Evolutionary conservation across 768 basidiomycete species (phyloP).

Genomic region (Naganishia friedmannii): DNA sequence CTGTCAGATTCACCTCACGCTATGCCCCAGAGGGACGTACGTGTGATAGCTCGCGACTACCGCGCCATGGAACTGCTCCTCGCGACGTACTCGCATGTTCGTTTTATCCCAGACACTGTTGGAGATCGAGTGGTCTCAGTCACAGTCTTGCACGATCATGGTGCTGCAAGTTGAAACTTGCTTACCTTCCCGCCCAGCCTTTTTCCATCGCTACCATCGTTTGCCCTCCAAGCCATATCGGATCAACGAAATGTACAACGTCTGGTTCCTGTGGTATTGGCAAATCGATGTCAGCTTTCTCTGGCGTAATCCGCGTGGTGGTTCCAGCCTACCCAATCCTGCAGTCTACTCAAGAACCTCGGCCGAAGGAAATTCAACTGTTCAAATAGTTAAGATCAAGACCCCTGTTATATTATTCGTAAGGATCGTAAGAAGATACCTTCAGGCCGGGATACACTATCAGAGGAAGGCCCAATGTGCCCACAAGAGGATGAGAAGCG

Average conservation of each 20-base stretch:
- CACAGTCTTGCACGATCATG: too few relatives aligned
- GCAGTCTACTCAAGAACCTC: constrained; percentile 51
- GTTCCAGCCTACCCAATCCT: constrained; percentile 39
- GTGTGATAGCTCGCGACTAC: constrained; percentile 55
- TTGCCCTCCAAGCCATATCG: constrained; percentile 57
- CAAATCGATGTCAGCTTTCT: background rate
- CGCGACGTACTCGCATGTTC: constrained; percentile 42
- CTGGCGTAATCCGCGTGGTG: constrained; percentile 28
- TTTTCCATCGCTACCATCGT: constrained; percentile 53
- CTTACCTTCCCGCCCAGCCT: constrained; percentile 49
- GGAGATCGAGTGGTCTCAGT: background rate
- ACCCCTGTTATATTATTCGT: too few relatives aligned
- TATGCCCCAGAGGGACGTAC: constrained; percentile 34
- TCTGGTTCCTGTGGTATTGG: constrained; percentile 49
- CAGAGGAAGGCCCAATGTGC: constrained; percentile 54
- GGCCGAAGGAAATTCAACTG: constrained; percentile 55
- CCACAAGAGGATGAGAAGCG: constrained; percentile 54
- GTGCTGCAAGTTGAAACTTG: too few relatives aligned
- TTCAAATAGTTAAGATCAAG: too few relatives aligned
- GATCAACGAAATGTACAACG: constrained; percentile 56
- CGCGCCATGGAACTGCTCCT: constrained; percentile 46
- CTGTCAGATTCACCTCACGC: background rate
- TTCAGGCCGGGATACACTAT: constrained; percentile 54
- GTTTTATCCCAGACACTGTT: constrained; percentile 43
- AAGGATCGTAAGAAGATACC: background rate